Evolutionary conservation across 192 early-diverging fungal genomes (phyloP), one percentile per base, ranked within the genome.

Genomic region (Coemansia sp.): DNA sequence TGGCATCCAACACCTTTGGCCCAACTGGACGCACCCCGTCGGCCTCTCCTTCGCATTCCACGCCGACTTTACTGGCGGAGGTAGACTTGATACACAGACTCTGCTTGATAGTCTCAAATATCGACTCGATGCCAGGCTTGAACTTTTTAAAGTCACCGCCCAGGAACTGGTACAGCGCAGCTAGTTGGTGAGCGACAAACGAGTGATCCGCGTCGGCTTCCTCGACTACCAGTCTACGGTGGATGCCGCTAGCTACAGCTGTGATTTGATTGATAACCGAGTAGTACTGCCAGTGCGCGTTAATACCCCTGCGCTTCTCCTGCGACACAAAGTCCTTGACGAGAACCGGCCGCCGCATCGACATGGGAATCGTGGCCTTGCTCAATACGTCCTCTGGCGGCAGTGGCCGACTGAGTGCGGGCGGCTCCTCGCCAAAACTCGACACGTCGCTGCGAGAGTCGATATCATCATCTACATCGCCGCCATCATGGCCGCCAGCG

Each of bases 91-190:
- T 52, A n/a, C 49, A 64, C 50, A 73, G 74, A 2, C 63, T 60
- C 27, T 49, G 63, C 68, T 74, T 77, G 65, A 78, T 53, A 11
- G 71, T 60, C 32, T 78, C 80, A 62, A 82, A 82, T 18, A 78
- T 59, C 5, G 53, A 63, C 64, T 82, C 80, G 29, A 82, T 82
- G 3, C 52, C 61, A 59, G 58, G 61, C 69, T 82, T 82, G 71
- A 74, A 82, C 71, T 82, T 82, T 74, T 78, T 82, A 43, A 82
- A 82, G 34, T 82, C 80, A 53, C 80, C 80, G 27, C 80, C 80
- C 24, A 82, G 62, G 55, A 78, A 82, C 71, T 82, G 80, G 64
- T 82, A 82, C 58, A 82, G 65, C 12, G 75, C 80, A 0, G 80
- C 74, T 24, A 82, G 69, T 75, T 82, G 71, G 30, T 82, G 80